Conservation (phyloP, 2,329 filamentous ascomycete genomes). For the Nigrospora osmanthi region DNA sequence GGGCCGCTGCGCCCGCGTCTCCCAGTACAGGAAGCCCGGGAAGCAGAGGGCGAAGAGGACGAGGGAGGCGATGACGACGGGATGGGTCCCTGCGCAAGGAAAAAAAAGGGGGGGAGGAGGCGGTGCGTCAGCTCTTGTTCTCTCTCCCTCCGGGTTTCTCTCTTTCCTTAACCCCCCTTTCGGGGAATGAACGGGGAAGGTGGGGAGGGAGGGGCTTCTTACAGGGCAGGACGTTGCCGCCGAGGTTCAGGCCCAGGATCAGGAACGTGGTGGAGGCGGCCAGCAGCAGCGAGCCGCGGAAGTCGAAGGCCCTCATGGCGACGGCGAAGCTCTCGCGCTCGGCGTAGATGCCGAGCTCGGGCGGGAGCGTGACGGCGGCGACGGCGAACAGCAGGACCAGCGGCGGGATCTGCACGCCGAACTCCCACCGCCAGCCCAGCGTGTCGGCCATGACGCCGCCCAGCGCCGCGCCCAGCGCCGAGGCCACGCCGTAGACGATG, state of each 20-base stretch:
- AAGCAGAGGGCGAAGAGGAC: constrained; percentile 37
- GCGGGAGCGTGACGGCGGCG: constrained; percentile 40
- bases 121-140: too few species aligned
- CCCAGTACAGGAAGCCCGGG: constrained; percentile 43
- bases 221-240: constrained; percentile 56
- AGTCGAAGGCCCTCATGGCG: constrained; percentile 49
- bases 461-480: constrained; percentile 56
- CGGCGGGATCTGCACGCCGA: constrained; percentile 51
- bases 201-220: too few species aligned
- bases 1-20: constrained; percentile 41
- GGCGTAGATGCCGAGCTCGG: constrained; percentile 40
- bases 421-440: constrained; percentile 69
- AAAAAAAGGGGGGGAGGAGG: not conserved
- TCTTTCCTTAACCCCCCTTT: too few species aligned
- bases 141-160: too few species aligned
- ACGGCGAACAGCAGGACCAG: constrained; percentile 37
- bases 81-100: constrained; percentile 48
- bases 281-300: constrained; percentile 44
- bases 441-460: constrained; percentile 63
- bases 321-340: constrained; percentile 34
- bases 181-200: not conserved
- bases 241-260: constrained; percentile 52
- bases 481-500: constrained; percentile 51
- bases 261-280: constrained; percentile 46
- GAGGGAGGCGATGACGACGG: constrained; percentile 45